These are phyloP conservation scores for Trichoderma guizhouense DNA, from an alignment of 2,329 filamentous ascomycete genomes.

Conservation along the genomic window DNA sequence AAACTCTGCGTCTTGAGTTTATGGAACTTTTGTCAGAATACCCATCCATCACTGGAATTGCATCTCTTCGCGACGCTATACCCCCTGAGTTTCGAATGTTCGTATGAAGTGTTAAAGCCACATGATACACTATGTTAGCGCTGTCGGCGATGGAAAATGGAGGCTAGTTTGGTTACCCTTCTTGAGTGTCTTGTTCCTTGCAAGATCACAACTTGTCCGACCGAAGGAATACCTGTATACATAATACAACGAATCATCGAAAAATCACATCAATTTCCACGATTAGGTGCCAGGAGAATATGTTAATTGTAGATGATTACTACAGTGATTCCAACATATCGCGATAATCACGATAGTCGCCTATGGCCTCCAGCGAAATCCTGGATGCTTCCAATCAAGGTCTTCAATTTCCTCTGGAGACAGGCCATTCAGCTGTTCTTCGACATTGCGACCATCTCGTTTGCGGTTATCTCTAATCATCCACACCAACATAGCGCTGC, in stretches of 20 bases:
- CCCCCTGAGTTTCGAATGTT: not conserved
- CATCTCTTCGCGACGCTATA: not conserved
- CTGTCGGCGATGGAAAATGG: not conserved
- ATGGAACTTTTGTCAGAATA: not conserved
- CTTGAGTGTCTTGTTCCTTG: too few relatives aligned
- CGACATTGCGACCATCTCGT: not conserved
- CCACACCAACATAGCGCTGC: not conserved
- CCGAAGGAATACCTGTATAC: too few relatives aligned
- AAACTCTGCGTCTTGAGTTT: slow-evolving; percentile 1
- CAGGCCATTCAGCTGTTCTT: not conserved
- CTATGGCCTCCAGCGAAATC: not conserved
- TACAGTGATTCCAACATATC: not conserved
- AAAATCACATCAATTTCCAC: not conserved
- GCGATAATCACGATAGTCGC: not conserved
- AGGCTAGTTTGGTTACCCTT: not conserved
- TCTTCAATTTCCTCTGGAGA: not conserved
- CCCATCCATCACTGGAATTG: not conserved
- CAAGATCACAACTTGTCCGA: too few relatives aligned
- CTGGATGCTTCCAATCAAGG: not conserved
- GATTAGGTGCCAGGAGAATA: not conserved
- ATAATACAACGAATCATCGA: accelerated
- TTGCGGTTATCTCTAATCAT: not conserved
- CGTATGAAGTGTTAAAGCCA: not conserved
- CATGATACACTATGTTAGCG: not conserved
- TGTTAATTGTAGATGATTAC: not conserved